Conservation (phyloP, 306 rosid species). For the Lablab purpureus region DNA sequence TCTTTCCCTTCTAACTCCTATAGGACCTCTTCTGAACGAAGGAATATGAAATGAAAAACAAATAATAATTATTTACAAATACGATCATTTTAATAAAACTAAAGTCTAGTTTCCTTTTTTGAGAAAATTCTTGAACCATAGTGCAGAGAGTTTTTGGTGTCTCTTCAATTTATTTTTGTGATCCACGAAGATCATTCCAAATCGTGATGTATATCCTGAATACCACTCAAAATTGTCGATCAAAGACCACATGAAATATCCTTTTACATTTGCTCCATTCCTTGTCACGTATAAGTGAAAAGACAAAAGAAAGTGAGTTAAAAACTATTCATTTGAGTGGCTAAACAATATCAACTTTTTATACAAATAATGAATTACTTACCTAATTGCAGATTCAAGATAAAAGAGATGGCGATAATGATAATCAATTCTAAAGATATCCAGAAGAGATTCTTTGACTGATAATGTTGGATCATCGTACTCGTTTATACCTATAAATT, state of each 20-base stretch:
- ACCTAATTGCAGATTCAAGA: conserved; percentile 56
- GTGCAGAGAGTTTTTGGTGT: conserved; percentile 52
- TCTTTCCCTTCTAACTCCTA: background rate
- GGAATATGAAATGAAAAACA: background rate
- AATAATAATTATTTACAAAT: background rate
- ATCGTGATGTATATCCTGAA: conserved; percentile 50
- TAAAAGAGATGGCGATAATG: conserved; percentile 50
- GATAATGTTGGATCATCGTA: conserved; percentile 47
- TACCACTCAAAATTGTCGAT: conserved; percentile 67
- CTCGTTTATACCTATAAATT: conserved; percentile 54
- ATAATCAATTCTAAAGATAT: conserved; percentile 55
- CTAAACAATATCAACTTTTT: background rate
- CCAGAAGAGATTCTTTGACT: conserved; percentile 48
- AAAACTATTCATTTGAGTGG: background rate
- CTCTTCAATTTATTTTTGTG: conserved; percentile 45
- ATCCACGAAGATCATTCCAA: conserved; percentile 58
- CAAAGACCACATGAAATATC: conserved; percentile 68
- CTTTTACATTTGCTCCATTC: conserved; percentile 59
- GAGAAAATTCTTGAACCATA: conserved; percentile 56
- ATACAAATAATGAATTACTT: background rate
- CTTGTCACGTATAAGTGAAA: background rate
- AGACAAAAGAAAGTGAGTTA: background rate
- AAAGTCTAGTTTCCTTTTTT: background rate
- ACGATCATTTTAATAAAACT: background rate
- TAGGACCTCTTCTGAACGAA: background rate